A percentile compares a stretch with the other conserved stretches of the same genome.
These are phyloP conservation scores for Euphorbia lathyris DNA, from an alignment of 345 rosid species.

Conservation along the genomic window DNA sequence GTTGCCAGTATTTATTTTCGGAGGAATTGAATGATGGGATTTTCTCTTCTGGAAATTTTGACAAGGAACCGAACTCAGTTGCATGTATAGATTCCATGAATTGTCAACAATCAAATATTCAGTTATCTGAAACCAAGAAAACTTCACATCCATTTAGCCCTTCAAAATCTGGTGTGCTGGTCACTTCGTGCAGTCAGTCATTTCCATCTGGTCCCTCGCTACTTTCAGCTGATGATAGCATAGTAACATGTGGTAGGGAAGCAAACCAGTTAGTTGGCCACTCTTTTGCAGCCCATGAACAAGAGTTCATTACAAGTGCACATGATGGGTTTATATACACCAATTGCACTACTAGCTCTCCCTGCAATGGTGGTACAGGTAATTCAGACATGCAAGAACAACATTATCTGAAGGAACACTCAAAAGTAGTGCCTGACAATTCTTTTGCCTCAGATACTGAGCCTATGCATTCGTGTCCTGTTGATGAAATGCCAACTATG, in stretches of 20 bases:
- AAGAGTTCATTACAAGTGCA: conserved; percentile 34
- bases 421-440: conserved; percentile 61
- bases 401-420: conserved; percentile 49
- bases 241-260: conserved; percentile 34
- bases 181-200: conserved; percentile 45
- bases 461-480: conserved; percentile 34
- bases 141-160: conserved; percentile 38
- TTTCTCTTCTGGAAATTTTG: conserved; percentile 40
- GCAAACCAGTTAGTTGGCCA: conserved; percentile 35
- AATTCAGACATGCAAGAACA: conserved; percentile 41
- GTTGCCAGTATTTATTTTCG: conserved; percentile 70
- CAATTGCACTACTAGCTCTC: conserved; percentile 43
- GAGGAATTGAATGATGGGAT: conserved; percentile 45
- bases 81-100: conserved; percentile 35
- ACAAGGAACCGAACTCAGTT: conserved; percentile 35
- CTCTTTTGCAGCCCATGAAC: conserved; percentile 47
- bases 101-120: conserved; percentile 37
- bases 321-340: conserved; percentile 46
- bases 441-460: conserved; percentile 48
- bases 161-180: conserved; percentile 41
- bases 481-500: conserved; percentile 33
- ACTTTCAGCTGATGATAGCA: conserved; percentile 33
- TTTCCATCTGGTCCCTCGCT: conserved; percentile 33
- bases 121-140: conserved; percentile 38
- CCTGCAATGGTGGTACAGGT: conserved; percentile 34